Evolutionary conservation across 2,329 filamentous ascomycete genomes (phyloP).

Genomic region (Ceratocystis variospora): DNA sequence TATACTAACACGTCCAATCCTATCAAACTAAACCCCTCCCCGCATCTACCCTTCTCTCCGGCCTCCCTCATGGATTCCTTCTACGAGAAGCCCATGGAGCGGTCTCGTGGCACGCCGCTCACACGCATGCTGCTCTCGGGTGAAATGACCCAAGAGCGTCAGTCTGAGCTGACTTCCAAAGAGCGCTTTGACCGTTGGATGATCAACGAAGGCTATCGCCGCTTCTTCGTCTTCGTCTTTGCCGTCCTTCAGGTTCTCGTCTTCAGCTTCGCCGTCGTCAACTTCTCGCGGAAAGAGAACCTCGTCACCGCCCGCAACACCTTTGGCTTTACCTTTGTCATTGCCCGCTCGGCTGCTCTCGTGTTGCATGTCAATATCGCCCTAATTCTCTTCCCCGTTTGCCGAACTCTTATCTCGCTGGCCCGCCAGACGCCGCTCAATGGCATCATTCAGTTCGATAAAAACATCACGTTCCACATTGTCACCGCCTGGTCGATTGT

Average conservation of each 20-base stretch:
- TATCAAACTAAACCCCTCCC: background rate
- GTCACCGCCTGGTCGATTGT: constrained; percentile 75
- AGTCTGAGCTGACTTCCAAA: constrained; percentile 51
- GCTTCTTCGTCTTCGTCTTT: constrained; percentile 67
- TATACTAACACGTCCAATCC: background rate
- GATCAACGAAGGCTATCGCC: constrained; percentile 74
- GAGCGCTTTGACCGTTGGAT: constrained; percentile 77
- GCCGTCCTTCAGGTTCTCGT: constrained; percentile 59
- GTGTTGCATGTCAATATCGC: constrained; percentile 72
- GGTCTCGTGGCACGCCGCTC: constrained; percentile 69
- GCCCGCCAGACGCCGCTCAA: constrained; percentile 68
- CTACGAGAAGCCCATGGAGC: constrained; percentile 37
- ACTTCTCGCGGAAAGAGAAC: constrained; percentile 67
- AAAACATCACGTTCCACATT: constrained; percentile 82
- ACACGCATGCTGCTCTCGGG: constrained; percentile 72
- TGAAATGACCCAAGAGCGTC: constrained; percentile 62
- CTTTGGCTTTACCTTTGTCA: constrained; percentile 63
- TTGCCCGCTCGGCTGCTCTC: constrained; percentile 61
- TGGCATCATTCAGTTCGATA: constrained; percentile 77
- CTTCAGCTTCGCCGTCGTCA: constrained; percentile 66
- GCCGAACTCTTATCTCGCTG: constrained; percentile 70
- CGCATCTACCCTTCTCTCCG: background rate
- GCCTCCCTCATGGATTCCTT: constrained; percentile 13
- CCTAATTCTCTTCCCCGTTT: constrained; percentile 67
- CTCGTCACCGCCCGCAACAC: constrained; percentile 49